Percentiles rank a stretch among this genome's conserved stretches.
Evolutionary conservation across 2,329 filamentous ascomycete species (phyloP).

Genomic region (Cladosporium sp.): DNA sequence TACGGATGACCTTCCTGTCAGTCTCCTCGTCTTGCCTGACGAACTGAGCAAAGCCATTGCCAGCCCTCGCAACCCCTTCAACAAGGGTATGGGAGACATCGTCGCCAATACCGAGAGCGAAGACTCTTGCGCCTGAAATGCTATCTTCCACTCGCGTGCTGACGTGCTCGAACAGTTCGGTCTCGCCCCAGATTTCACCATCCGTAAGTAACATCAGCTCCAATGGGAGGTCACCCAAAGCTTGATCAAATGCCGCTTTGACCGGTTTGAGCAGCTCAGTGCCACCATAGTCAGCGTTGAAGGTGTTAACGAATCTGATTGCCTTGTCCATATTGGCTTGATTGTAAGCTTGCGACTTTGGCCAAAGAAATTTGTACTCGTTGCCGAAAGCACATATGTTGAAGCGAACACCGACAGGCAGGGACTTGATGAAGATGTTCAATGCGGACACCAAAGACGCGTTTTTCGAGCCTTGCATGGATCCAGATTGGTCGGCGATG

Average conservation of each 20-base stretch:
- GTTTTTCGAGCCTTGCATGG: slow-evolving; percentile 54
- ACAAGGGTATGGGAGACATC: slow-evolving; percentile 54
- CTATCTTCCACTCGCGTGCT: slow-evolving; percentile 40
- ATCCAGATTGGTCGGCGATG: slow-evolving; percentile 67
- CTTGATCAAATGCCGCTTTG: slow-evolving; percentile 42
- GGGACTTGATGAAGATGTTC: slow-evolving; percentile 61
- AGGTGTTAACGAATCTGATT: slow-evolving; percentile 37
- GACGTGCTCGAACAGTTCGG: slow-evolving; percentile 46
- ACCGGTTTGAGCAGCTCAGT: slow-evolving; percentile 51
- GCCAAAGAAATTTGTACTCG: slow-evolving; percentile 44
- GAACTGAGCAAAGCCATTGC: slow-evolving; percentile 57
- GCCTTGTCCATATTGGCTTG: slow-evolving; percentile 32
- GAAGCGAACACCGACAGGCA: slow-evolving; percentile 62
- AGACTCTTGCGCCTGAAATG: slow-evolving; percentile 49
- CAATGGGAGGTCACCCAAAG: slow-evolving; percentile 43
- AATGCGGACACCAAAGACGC: slow-evolving; percentile 52
- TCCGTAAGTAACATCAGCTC: slow-evolving; percentile 56
- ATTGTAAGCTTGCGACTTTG: slow-evolving; percentile 36
- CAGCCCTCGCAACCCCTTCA: slow-evolving; percentile 55
- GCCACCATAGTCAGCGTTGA: slow-evolving; percentile 49
- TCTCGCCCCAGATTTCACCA: slow-evolving; percentile 50
- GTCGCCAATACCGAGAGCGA: slow-evolving; percentile 54
- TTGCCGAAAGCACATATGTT: slow-evolving; percentile 67
- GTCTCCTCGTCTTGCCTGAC: slow-evolving; percentile 62
- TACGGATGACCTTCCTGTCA: slow-evolving; percentile 65